phyloP scores from a whole-genome alignment of 2,329 filamentous ascomycete species.

The Canariomyces notabilis region DNA sequence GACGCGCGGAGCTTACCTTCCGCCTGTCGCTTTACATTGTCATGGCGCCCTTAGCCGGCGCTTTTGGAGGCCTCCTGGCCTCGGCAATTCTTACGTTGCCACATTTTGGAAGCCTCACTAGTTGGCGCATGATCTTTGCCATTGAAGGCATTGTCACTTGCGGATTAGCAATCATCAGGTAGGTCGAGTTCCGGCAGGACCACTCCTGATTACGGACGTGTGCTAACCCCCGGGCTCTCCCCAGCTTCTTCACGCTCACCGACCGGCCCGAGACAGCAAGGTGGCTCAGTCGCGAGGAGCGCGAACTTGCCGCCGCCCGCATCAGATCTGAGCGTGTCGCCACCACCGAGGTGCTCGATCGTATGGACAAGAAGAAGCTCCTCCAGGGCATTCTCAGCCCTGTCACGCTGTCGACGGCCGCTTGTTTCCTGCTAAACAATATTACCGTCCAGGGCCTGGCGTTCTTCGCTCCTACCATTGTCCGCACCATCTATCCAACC shows the following conservation, averaged over 20 bases:
- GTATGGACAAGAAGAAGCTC: conserved; percentile 44
- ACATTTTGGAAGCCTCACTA: conserved; percentile 48
- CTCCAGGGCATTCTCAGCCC: conserved; percentile 60
- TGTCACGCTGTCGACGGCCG: conserved; percentile 43
- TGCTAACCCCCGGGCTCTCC: not conserved
- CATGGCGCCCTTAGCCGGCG: conserved; percentile 58
- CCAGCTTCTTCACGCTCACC: conserved; percentile 54
- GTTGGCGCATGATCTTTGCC: conserved; percentile 67
- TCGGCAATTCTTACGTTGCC: conserved; percentile 57
- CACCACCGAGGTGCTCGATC: conserved; percentile 55
- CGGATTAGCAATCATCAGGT: conserved; percentile 45
- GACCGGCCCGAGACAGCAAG: conserved; percentile 60
- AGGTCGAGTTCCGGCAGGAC: not conserved
- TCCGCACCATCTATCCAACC: conserved; percentile 61
- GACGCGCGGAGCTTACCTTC: conserved; percentile 56
- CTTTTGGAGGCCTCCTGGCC: conserved; percentile 59
- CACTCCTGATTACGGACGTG: too few relatives aligned
- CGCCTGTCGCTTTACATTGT: conserved; percentile 58
- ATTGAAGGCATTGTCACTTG: conserved; percentile 62
- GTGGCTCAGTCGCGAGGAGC: conserved; percentile 62
- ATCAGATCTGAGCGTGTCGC: conserved; percentile 58
- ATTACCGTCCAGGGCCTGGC: conserved; percentile 68
- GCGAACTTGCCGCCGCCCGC: conserved; percentile 53
- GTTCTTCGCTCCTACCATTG: conserved; percentile 69
- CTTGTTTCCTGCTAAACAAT: conserved; percentile 61